Evolutionary conservation across 2,329 filamentous ascomycete genomes (phyloP).

Genomic region (Diaporthe nobilis): DNA sequence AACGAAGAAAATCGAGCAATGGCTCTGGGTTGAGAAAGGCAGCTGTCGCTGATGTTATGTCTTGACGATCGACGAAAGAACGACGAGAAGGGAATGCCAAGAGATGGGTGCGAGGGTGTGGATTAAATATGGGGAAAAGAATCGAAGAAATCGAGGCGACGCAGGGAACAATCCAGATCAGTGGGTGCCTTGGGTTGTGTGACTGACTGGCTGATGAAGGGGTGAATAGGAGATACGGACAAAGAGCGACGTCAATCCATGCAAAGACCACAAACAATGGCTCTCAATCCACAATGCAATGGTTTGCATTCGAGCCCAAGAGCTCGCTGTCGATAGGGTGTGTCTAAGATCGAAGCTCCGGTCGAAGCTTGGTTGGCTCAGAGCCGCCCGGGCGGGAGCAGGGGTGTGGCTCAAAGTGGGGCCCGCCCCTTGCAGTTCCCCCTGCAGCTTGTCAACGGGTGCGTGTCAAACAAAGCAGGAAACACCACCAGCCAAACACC

Average conservation of each 20-base stretch:
- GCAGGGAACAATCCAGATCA: slow-evolving; percentile 1
- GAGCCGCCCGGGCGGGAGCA: neutral
- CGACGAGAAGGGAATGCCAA: slow-evolving; percentile 6
- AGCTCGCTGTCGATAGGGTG: slow-evolving; percentile 12
- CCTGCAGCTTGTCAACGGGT: slow-evolving; percentile 4
- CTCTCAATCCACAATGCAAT: slow-evolving; percentile 13
- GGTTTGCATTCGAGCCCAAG: slow-evolving; percentile 8
- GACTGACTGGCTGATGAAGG: neutral
- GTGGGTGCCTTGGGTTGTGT: neutral
- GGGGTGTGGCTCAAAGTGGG: slow-evolving; percentile 17
- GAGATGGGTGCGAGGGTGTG: slow-evolving; percentile 2
- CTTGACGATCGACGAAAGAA: slow-evolving; percentile 13
- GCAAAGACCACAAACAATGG: slow-evolving; percentile 24
- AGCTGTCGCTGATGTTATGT: slow-evolving; percentile 25
- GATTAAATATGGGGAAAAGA: slow-evolving; percentile 24
- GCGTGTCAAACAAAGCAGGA: slow-evolving; percentile 24
- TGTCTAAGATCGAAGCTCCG: slow-evolving; percentile 18
- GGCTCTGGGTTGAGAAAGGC: neutral
- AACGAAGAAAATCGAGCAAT: slow-evolving; percentile 1
- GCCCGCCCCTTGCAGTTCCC: slow-evolving; percentile 1
- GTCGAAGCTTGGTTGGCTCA: slow-evolving; percentile 24
- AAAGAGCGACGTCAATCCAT: slow-evolving; percentile 3
- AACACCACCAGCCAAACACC: slow-evolving; percentile 8
- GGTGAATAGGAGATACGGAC: neutral
- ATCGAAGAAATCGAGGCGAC: neutral